These are phyloP conservation scores for Penicillium taxi DNA, from an alignment of 495 filamentous ascomycete genomes.

Conservation along the genomic window DNA sequence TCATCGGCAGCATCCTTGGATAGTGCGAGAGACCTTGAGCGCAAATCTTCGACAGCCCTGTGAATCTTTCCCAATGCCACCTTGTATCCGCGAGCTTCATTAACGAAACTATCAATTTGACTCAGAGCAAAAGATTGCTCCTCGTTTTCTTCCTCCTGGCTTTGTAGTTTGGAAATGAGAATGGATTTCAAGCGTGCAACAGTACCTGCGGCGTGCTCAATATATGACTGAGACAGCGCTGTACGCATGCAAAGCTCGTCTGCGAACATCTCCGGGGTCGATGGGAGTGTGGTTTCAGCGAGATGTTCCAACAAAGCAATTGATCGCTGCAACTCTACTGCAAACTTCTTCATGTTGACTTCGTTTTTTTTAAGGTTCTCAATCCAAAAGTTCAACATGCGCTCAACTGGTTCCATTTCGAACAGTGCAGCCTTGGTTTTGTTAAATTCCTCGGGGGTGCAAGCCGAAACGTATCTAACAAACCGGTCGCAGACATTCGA, in stretches of 20 bases:
- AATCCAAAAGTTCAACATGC: slow-evolving; percentile 82
- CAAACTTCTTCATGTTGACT: slow-evolving; percentile 74
- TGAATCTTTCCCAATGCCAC: slow-evolving; percentile 75
- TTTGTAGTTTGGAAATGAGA: slow-evolving; percentile 51
- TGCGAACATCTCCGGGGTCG: slow-evolving; percentile 66
- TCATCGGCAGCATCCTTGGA: slow-evolving; percentile 44
- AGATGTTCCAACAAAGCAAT: slow-evolving; percentile 83
- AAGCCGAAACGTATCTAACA: slow-evolving; percentile 64
- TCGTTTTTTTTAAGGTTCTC: slow-evolving; percentile 77
- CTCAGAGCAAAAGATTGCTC: slow-evolving; percentile 58
- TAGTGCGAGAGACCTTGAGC: slow-evolving; percentile 67
- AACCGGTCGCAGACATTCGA: slow-evolving; percentile 76
- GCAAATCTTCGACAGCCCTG: slow-evolving; percentile 69
- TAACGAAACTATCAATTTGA: slow-evolving; percentile 63
- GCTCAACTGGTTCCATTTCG: slow-evolving; percentile 88
- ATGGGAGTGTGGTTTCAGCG: slow-evolving; percentile 67
- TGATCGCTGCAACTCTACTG: slow-evolving; percentile 64
- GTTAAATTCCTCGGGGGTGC: slow-evolving; percentile 67
- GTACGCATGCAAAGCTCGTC: slow-evolving; percentile 67
- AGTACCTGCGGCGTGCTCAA: slow-evolving; percentile 67
- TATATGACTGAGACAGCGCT: slow-evolving; percentile 71
- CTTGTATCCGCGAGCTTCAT: slow-evolving; percentile 72
- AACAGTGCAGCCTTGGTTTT: slow-evolving; percentile 69
- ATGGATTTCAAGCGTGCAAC: slow-evolving; percentile 55
- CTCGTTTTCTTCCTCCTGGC: slow-evolving; percentile 43